Conservation (phyloP, 805 yeast species). For the Ogataea minuta region DNA sequence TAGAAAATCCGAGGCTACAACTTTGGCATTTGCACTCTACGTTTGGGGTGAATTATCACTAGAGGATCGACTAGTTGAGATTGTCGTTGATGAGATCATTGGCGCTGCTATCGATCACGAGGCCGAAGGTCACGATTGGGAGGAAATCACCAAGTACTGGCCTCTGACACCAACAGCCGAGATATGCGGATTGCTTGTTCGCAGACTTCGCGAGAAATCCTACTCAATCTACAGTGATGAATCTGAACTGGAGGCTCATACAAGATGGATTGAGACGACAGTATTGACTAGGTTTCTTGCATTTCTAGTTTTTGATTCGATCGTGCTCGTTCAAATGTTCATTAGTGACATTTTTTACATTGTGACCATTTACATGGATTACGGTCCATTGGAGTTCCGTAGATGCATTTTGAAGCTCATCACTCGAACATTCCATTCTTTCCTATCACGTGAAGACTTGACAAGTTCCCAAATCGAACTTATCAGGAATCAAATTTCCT, state of each 20-base stretch:
- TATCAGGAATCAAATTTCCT: slow-evolving; percentile 47
- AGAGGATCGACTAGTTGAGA: slow-evolving; percentile 56
- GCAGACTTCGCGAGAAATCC: slow-evolving; percentile 54
- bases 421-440: slow-evolving; percentile 68
- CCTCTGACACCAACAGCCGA: slow-evolving; percentile 68
- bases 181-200: slow-evolving; percentile 62
- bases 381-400: slow-evolving; percentile 55
- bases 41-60: slow-evolving; percentile 67
- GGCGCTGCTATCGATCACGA: slow-evolving; percentile 73
- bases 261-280: slow-evolving; percentile 68
- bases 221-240: slow-evolving; percentile 45
- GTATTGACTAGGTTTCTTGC: slow-evolving; percentile 64
- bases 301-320: slow-evolving; percentile 68
- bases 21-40: slow-evolving; percentile 53
- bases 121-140: slow-evolving; percentile 73
- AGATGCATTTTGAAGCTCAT: slow-evolving; percentile 57
- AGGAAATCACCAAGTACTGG: slow-evolving; percentile 57
- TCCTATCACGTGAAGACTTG: slow-evolving; percentile 55
- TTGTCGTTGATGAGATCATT: slow-evolving; percentile 70
- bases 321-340: slow-evolving; percentile 56
- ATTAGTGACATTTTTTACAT: slow-evolving; percentile 71
- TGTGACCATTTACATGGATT: slow-evolving; percentile 58
- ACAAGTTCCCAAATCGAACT: slow-evolving; percentile 37
- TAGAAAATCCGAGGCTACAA: slow-evolving; percentile 43
- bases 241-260: slow-evolving; percentile 46